Conservation (phyloP, 2,329 filamentous ascomycete genomes). For the Drechslerella coelobrocha region DNA sequence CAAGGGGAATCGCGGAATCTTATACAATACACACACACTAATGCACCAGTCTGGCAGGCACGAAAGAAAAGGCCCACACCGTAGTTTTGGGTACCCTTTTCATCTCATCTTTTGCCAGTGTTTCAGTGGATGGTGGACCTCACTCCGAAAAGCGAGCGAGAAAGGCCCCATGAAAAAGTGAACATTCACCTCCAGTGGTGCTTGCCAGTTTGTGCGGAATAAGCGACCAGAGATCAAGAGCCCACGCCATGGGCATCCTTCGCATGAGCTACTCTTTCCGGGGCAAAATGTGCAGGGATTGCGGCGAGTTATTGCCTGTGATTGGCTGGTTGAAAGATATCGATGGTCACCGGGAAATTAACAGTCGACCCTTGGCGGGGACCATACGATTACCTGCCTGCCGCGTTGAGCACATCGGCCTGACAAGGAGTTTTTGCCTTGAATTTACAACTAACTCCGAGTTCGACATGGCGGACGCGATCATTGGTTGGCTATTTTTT, state of each 20-base stretch:
- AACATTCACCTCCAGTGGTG: too few relatives aligned
- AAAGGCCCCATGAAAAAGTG: slow-evolving; percentile 3
- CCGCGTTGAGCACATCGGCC: slow-evolving; percentile 33
- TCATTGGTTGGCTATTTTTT: slow-evolving; percentile 35
- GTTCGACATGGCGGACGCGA: slow-evolving; percentile 11
- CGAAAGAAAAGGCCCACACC: neutral
- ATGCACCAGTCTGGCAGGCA: neutral
- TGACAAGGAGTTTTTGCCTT: slow-evolving; percentile 17
- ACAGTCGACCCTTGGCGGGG: slow-evolving; percentile 37
- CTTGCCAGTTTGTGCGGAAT: slow-evolving; percentile 17
- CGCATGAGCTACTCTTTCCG: slow-evolving; percentile 29
- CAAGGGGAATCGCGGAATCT: slow-evolving; percentile 47
- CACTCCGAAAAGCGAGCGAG: neutral
- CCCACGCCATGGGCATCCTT: slow-evolving; percentile 23
- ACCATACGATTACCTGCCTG: slow-evolving; percentile 39
- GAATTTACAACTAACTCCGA: neutral
- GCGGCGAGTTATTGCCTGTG: slow-evolving; percentile 44
- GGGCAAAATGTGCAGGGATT: slow-evolving; percentile 39
- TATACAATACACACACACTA: slow-evolving; percentile 16
- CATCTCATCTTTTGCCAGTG: slow-evolving; percentile 51
- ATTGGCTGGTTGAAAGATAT: slow-evolving; percentile 48
- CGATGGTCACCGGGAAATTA: slow-evolving; percentile 45
- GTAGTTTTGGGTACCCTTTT: slow-evolving; percentile 42
- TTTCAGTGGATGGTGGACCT: slow-evolving; percentile 35
- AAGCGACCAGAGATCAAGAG: slow-evolving; percentile 36